These are phyloP conservation scores for Fraxinus pennsylvanica DNA, from an alignment of 257 asterid genomes.

Conservation along the genomic window DNA sequence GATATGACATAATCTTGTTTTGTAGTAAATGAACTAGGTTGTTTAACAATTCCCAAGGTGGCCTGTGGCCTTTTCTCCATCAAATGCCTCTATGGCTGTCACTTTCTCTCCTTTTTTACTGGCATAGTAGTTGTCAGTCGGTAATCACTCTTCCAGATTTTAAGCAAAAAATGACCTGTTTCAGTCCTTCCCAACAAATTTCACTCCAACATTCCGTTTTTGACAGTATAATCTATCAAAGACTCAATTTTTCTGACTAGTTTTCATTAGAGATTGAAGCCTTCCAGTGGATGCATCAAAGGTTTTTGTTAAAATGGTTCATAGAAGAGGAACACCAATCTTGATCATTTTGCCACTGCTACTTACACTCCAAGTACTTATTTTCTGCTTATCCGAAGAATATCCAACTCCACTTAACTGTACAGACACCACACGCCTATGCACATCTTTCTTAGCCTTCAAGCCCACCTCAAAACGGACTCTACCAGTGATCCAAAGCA, in stretches of 20 bases:
- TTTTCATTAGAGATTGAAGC: slow-evolving; percentile 23
- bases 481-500: slow-evolving; percentile 68
- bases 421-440: slow-evolving; percentile 73
- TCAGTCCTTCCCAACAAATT: slow-evolving; percentile 22
- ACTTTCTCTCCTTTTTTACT: slow-evolving; percentile 27
- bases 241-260: neutral
- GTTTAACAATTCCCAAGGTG: slow-evolving; percentile 37
- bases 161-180: slow-evolving; percentile 43
- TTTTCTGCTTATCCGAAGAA: slow-evolving; percentile 31
- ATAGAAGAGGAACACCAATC: slow-evolving; percentile 23
- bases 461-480: slow-evolving; percentile 65
- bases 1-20: neutral
- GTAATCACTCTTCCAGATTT: slow-evolving; percentile 41
- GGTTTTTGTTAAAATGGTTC: slow-evolving; percentile 39
- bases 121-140: slow-evolving; percentile 50
- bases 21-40: slow-evolving; percentile 11
- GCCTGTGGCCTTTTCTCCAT: neutral
- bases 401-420: slow-evolving; percentile 67
- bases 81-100: neutral
- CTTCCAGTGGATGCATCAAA: neutral
- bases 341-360: slow-evolving; percentile 39
- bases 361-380: slow-evolving; percentile 8
- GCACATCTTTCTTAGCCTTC: slow-evolving; percentile 85
- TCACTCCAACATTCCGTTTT: slow-evolving; percentile 11
- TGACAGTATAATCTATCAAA: neutral